phyloP scores from a whole-genome alignment of 2,329 filamentous ascomycete genomes.

The Scorias spongiosa region DNA sequence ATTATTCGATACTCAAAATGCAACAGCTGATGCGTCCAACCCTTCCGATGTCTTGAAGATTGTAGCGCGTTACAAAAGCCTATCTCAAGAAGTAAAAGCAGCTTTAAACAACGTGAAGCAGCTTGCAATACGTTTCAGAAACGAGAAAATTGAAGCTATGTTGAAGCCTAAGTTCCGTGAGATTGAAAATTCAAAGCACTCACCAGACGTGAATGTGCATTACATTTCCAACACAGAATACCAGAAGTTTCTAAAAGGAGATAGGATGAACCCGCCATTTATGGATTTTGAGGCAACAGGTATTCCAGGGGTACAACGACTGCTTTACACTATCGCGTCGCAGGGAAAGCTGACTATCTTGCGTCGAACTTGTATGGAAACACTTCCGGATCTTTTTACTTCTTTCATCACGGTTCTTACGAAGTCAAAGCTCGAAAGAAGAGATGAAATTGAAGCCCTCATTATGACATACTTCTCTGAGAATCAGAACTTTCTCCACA shows the following conservation, averaged over 20 bases:
- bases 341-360: slow-evolving; percentile 5
- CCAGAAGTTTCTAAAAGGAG: slow-evolving; percentile 5
- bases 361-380: background rate
- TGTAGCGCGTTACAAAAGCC: slow-evolving; percentile 1
- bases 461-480: slow-evolving; percentile 1
- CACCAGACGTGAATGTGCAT: slow-evolving; percentile 5
- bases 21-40: too few relatives aligned
- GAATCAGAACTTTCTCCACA: background rate
- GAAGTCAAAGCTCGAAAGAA: slow-evolving; percentile 6
- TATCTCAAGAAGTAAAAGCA: background rate
- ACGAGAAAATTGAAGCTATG: background rate
- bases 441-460: slow-evolving; percentile 3
- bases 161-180: slow-evolving; percentile 2
- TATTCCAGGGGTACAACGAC: slow-evolving; percentile 6
- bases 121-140: slow-evolving; percentile 2
- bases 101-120: slow-evolving; percentile 1
- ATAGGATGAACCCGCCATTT: slow-evolving; percentile 2
- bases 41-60: too few relatives aligned
- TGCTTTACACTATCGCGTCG: slow-evolving; percentile 4
- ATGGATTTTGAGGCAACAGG: slow-evolving; percentile 8
- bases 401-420: slow-evolving; percentile 5
- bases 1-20: too few relatives aligned
- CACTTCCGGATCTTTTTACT: slow-evolving; percentile 4
- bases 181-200: slow-evolving; percentile 2
- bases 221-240: slow-evolving; percentile 10